Percentiles rank a stretch among this genome's conserved stretches.
Conservation (phyloP, 2,329 filamentous ascomycete species). For the Aureobasidium sp. region DNA sequence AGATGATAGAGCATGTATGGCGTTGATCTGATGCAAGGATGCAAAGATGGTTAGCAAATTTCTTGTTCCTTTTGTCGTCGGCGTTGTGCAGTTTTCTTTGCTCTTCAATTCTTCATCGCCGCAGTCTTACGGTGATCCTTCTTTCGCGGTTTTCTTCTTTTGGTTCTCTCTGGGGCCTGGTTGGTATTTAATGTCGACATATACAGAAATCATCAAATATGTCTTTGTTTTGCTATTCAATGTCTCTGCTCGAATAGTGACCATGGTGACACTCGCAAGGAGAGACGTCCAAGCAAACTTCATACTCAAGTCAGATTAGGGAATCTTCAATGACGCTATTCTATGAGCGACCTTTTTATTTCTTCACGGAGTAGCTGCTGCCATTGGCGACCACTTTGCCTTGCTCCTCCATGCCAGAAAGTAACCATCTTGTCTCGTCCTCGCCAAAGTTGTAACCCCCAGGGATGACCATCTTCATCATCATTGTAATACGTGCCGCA, state of each 20-base stretch:
- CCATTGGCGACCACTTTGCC: constrained; percentile 51
- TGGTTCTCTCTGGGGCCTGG: not conserved
- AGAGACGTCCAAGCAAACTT: not conserved
- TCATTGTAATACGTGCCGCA: constrained; percentile 75
- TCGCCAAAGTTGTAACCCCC: constrained; percentile 85
- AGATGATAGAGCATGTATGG: not conserved
- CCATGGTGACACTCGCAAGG: not conserved
- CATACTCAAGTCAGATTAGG: not conserved
- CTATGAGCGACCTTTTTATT: not conserved
- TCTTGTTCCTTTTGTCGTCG: not conserved
- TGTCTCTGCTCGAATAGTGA: not conserved
- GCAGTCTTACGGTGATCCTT: not conserved
- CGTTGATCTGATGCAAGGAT: not conserved
- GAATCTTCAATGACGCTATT: not conserved
- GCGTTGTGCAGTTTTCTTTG: not conserved
- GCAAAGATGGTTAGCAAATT: not conserved
- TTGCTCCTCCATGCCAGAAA: constrained; percentile 68
- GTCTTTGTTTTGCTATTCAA: not conserved
- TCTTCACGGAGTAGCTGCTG: constrained; percentile 27
- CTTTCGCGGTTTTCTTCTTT: not conserved
- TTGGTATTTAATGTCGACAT: not conserved
- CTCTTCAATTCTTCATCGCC: not conserved
- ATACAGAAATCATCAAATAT: not conserved
- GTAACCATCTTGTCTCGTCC: constrained; percentile 76
- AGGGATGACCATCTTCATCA: constrained; percentile 86